These are phyloP conservation scores for Casuarina cunninghamiana DNA, from an alignment of 306 rosid genomes.

Conservation along the genomic window DNA sequence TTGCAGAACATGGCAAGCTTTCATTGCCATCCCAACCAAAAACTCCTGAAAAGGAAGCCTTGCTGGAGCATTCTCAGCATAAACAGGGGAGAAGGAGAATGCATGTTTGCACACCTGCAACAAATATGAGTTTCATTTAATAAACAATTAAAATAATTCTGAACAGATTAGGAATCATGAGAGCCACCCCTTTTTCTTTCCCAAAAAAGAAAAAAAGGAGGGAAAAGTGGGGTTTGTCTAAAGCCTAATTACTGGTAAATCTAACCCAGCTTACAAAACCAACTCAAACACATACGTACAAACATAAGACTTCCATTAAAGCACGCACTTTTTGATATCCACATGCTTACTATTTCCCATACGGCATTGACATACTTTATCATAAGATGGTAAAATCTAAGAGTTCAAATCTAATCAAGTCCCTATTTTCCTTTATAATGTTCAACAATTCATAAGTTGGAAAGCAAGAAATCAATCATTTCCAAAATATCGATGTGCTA, in stretches of 20 bases:
- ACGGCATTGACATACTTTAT: neutral
- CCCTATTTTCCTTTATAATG: neutral
- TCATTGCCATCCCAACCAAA: slow-evolving; percentile 95
- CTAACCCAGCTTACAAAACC: neutral
- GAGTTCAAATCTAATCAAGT: neutral
- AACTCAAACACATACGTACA: neutral
- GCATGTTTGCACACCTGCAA: slow-evolving; percentile 97
- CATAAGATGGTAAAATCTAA: neutral
- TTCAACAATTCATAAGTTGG: neutral
- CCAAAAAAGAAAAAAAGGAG: too few relatives aligned
- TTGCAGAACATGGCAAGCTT: slow-evolving; percentile 94
- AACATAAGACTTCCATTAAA: neutral
- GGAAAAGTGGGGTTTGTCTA: too few relatives aligned
- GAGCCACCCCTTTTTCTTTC: too few relatives aligned
- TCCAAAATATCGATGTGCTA: neutral
- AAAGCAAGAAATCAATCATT: neutral
- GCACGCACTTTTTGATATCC: neutral
- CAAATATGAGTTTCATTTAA: slow-evolving; percentile 16
- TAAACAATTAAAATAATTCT: neutral
- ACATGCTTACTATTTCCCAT: neutral
- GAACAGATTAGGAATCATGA: neutral
- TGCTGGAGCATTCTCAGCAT: slow-evolving; percentile 94
- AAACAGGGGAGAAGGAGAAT: slow-evolving; percentile 94
- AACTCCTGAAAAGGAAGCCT: slow-evolving; percentile 98
- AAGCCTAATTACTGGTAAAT: too few relatives aligned